A percentile compares a stretch with the other conserved stretches of the same genome.
Conservation (phyloP, 257 asterid species). For the Avicennia marina region DNA sequence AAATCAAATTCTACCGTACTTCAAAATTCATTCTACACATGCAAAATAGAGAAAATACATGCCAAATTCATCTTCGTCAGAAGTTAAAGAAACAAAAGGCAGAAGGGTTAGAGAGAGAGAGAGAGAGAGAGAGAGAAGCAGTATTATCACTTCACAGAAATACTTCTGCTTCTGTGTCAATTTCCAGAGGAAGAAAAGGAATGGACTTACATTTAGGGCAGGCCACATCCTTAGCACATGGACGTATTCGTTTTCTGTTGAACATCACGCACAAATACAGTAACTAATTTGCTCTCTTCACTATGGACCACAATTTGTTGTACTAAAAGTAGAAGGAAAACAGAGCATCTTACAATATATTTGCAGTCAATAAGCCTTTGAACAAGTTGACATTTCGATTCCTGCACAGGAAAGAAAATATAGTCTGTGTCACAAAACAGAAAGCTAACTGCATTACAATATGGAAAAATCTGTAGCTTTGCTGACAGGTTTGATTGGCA, state of each 20-base stretch:
- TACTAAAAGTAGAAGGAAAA: background rate
- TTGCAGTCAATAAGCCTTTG: constrained; percentile 57
- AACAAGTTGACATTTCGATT: constrained; percentile 46
- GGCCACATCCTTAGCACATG: constrained; percentile 32
- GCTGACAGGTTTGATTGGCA: constrained; percentile 60
- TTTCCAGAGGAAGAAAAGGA: background rate
- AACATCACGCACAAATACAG: constrained; percentile 12
- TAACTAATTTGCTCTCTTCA: constrained; percentile 1
- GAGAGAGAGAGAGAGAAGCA: too few relatives aligned
- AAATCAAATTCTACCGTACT: too few relatives aligned
- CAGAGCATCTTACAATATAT: constrained; percentile 46
- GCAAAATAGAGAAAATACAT: too few relatives aligned
- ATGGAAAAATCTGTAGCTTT: constrained; percentile 13
- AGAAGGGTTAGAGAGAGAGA: constrained; percentile 8
- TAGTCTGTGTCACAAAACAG: constrained; percentile 1
- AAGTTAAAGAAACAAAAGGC: too few relatives aligned
- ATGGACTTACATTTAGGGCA: constrained; percentile 43
- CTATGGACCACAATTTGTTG: background rate
- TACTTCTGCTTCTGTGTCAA: too few relatives aligned
- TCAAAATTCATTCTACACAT: too few relatives aligned
- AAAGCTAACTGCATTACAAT: constrained; percentile 7
- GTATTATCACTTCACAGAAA: too few relatives aligned
- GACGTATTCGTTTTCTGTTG: constrained; percentile 42
- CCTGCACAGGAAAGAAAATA: constrained; percentile 2
- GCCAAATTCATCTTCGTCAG: too few relatives aligned